Evolutionary conservation across 176 grass and related monocot species (phyloP), one percentile per base, ranked within the genome.

Genomic region (Secale cereale): DNA sequence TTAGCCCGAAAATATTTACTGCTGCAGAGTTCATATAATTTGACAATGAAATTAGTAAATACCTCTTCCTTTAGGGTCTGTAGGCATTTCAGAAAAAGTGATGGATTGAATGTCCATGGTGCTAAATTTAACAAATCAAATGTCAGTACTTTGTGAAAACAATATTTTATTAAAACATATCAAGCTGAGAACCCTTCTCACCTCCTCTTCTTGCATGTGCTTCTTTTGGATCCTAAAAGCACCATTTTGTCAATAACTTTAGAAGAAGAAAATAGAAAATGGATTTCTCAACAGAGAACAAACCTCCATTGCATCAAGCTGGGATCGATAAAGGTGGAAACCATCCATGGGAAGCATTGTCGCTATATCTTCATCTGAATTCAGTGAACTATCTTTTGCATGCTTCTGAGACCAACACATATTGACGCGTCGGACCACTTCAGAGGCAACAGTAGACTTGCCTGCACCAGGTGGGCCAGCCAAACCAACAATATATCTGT

Each of bases 171-270:
- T 79, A 23, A 52, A 81, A 90, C 9, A 65, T 50, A 74, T 31
- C 35, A 81, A 39, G 15, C 2, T 35, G 19, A 77, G 5, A 31
- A 79, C 28, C 59, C 65, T 28, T 83, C 93, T 87, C 59, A 95
- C 96, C 93, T 95, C 96, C 96, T 90, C 96, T 94, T 94, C 95
- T 93, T 87, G 96, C 96, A 89, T 98, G 91, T 72, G 93, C 93
- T 94, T 98, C 96, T 46, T 92, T 90, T 78, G 91, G 93, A 94
- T 98, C 78, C 96, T 98, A 92, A 9, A 89, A 54, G 19, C 52
- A 89, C 14, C 13, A 78, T 26, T 50, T 28, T 59, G 33, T 90
- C 83, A 77, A 45, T 12, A 78, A 48, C 76, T 59, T 81, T 13
- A 60, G 43, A 64, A 87, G 23, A 19, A 78, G 64, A 32, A 32